Evolutionary conservation across 148 eudicot species (phyloP), one percentile per base, ranked within the genome.

Genomic region (Selenicereus undatus): DNA sequence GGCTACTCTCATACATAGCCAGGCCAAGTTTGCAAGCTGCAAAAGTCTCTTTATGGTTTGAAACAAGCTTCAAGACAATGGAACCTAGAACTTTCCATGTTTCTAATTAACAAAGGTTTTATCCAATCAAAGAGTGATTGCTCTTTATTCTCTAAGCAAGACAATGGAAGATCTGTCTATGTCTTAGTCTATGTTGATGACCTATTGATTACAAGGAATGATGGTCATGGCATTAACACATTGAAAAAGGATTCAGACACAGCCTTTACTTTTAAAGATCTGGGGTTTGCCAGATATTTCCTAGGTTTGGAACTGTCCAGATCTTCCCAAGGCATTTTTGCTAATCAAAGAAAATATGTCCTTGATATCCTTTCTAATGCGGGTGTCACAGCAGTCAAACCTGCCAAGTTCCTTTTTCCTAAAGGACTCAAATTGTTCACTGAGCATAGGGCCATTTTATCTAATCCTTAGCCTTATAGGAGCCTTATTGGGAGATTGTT

Each of bases 181-280:
- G 50, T 50, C 0, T 7, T 52, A 5, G 50, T 79, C 0, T 79
- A 69, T 79, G 60, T 79, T 11, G 75, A 79, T 79, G 65, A 79
- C 22, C 1, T 70, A 0, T 12, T 79, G 0, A 14, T 20, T 32
- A 42, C 9, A 20, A 4, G 75, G 0, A 5, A 20, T 52, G 26
- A 30, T 52, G 0, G 8, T 0, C 0, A 0, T 8, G 51, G 22
- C 0, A 71, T 71, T 0, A 0, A 5, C 0, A 21, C 2, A 2
- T 13, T 0, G 70, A 79, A 24, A 0, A 3, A 0, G 5, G 12
- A 9, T 29, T 11, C 71, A 0, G 6, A 79, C 20, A 0, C n/a
- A 0, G 0, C 29, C 0, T 79, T 79, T 24, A 70, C 66, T 9
- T 71, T 79, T 6, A 79, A 79, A 18, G 81, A 79, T 7, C 3